Evolutionary conservation across 202 grass and related monocot genomes (phyloP), one percentile per base, ranked within the genome.

Genomic region (Setaria viridis): DNA sequence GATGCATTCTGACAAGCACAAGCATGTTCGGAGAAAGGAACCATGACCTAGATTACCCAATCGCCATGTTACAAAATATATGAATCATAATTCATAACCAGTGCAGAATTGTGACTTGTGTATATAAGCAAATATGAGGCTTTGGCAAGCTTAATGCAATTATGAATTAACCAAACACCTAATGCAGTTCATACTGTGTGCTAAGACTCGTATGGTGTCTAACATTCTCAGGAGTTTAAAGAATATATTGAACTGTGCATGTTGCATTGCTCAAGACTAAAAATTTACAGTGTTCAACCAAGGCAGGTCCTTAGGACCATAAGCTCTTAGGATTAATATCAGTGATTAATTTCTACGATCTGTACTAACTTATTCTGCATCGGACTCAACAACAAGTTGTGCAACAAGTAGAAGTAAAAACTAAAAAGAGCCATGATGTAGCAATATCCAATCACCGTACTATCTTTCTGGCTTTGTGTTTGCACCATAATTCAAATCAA

Each of bases 131-230:
- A 58, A 41, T 41, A 85, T 21, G 49, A 67, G 17, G 67, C 29
- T 59, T 9, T 15, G 43, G 3, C 3, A 20, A 62, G 39, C 5
- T 20, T 46, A 73, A 9, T 76, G 49, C 17, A 72, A 65, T 13
- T 14, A 72, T 29, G 7, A 64, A 54, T 87, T 42, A 53, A 78
- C 2, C 72, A 75, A 89, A 42, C 4, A 46, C 65, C 2, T 11
- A 76, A 54, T n/a, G 39, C 16, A 51, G 62, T 66, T 76, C 34
- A 39, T 48, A 32, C 29, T 72, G 67, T 7, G 21, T 1, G 43
- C 0, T 72, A 3, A 9, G 45, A 72, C 21, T 72, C 43, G 9
- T 33, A 33, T 49, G 21, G 13, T 15, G 0, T 30, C 57, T 72
- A 14, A 46, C 11, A 45, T 21, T 47, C 46, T 51, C 14, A 73